These are phyloP conservation scores for Dacryopinax primogenitus DNA, from an alignment of 768 basidiomycete genomes.

Conservation along the genomic window DNA sequence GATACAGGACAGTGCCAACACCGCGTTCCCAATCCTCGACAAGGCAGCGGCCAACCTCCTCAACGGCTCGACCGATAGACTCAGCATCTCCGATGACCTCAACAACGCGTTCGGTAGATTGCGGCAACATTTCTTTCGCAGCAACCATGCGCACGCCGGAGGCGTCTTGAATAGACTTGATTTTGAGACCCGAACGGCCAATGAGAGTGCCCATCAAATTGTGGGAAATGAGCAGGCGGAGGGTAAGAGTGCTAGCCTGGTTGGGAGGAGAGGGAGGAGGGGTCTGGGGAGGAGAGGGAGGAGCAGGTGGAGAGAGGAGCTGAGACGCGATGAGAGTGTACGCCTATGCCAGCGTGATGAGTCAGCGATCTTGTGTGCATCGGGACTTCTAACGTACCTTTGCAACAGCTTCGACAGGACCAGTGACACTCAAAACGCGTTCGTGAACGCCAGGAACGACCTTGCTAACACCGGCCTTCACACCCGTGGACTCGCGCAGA, in stretches of 20 bases:
- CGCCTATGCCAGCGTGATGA: slow-evolving; percentile 40
- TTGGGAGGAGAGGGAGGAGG: slow-evolving; percentile 48
- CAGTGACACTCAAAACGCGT: slow-evolving; percentile 88
- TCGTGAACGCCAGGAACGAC: slow-evolving; percentile 96
- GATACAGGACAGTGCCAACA: slow-evolving; percentile 86
- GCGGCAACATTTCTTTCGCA: slow-evolving; percentile 96
- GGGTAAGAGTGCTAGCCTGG: slow-evolving; percentile 50
- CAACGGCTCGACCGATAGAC: slow-evolving; percentile 81
- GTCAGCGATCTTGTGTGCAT: slow-evolving; percentile 16
- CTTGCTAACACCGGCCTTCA: slow-evolving; percentile 98
- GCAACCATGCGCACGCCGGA: slow-evolving; percentile 98
- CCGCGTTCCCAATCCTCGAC: slow-evolving; percentile 95
- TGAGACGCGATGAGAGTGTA: slow-evolving; percentile 90
- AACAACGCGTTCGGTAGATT: slow-evolving; percentile 97
- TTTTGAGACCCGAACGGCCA: slow-evolving; percentile 90
- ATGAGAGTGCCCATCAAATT: slow-evolving; percentile 99
- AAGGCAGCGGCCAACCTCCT: slow-evolving; percentile 90
- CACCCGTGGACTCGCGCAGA: slow-evolving; percentile 85
- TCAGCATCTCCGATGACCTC: slow-evolving; percentile 93
- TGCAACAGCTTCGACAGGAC: slow-evolving; percentile 82
- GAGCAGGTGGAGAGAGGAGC: slow-evolving; percentile 63
- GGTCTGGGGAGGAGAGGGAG: slow-evolving; percentile 54
- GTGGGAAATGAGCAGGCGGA: slow-evolving; percentile 96
- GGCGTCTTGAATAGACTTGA: slow-evolving; percentile 94
- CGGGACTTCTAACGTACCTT: slow-evolving; percentile 42